Evolutionary conservation across 2,329 filamentous ascomycete species (phyloP).

Genomic region (Zopfia rhizophila): DNA sequence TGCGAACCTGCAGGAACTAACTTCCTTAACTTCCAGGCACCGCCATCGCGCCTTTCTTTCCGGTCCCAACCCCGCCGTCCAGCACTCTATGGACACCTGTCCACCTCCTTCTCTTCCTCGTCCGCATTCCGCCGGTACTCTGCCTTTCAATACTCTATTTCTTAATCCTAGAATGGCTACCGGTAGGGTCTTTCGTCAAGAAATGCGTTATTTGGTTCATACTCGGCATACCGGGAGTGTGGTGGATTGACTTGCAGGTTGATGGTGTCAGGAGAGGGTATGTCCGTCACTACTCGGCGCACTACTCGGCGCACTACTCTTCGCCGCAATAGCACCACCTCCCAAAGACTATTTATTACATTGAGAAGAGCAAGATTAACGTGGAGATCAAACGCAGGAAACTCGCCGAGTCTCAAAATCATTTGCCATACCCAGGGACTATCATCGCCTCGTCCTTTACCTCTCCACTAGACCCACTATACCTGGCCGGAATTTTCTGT

Average conservation of each 20-base stretch:
- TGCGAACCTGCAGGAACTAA: not conserved
- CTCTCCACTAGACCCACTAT: constrained; percentile 90
- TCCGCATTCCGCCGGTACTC: constrained; percentile 83
- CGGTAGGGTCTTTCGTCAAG: constrained; percentile 73
- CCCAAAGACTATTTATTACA: too few relatives aligned
- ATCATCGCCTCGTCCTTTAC: constrained; percentile 93
- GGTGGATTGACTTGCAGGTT: constrained; percentile 99
- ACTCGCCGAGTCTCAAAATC: constrained; percentile 50
- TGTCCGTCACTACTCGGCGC: too few relatives aligned
- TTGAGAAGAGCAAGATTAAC: too few relatives aligned
- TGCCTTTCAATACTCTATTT: constrained; percentile 77
- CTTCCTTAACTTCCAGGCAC: constrained; percentile 70
- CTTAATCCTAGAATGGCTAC: constrained; percentile 82
- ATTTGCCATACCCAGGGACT: constrained; percentile 80
- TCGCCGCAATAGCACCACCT: too few relatives aligned
- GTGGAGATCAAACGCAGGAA: constrained; percentile 23
- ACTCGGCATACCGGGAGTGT: constrained; percentile 88
- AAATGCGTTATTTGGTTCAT: constrained; percentile 90
- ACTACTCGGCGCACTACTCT: too few relatives aligned
- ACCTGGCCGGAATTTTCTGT: constrained; percentile 95
- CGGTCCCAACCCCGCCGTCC: constrained; percentile 75
- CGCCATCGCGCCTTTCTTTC: constrained; percentile 95
- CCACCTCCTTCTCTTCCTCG: constrained; percentile 77
- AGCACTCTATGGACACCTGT: constrained; percentile 69
- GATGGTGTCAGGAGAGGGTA: constrained; percentile 94